phyloP scores from a whole-genome alignment of 306 rosid genomes.

The Abrus pulchellus region DNA sequence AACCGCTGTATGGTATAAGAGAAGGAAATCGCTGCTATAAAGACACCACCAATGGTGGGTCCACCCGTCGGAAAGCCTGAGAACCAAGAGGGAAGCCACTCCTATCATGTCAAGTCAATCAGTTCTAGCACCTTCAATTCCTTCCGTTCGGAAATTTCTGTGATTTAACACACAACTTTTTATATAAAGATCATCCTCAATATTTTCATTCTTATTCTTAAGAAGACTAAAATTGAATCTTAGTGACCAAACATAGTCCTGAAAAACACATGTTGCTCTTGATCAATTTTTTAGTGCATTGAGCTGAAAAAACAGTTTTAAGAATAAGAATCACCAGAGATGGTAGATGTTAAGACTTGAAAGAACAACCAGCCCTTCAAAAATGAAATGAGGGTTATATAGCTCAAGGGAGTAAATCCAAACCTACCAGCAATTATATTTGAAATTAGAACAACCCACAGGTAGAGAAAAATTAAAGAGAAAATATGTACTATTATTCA shows the following conservation, averaged over 20 bases:
- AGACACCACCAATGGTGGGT: neutral
- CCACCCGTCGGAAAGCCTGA: neutral
- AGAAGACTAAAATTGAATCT: neutral
- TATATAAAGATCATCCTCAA: neutral
- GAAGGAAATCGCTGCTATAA: neutral
- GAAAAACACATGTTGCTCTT: neutral
- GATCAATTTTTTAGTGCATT: neutral
- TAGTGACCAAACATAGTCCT: neutral
- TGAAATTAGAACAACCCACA: neutral
- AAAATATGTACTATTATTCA: constrained; percentile 34
- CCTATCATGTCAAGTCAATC: neutral
- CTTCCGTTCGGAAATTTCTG: neutral
- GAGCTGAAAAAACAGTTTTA: neutral
- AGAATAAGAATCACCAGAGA: neutral
- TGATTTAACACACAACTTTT: neutral
- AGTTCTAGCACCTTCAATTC: neutral
- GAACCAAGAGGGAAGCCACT: too few relatives aligned
- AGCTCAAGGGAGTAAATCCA: constrained; percentile 1
- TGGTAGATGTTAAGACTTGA: too few relatives aligned
- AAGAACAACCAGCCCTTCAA: neutral
- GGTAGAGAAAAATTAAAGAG: constrained; percentile 6
- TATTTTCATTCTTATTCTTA: neutral
- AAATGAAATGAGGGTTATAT: neutral
- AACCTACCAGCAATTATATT: constrained; percentile 19
- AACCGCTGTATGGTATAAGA: neutral